These are phyloP conservation scores for Manihot esculenta DNA, from an alignment of 441 rosid genomes.

Conservation along the genomic window DNA sequence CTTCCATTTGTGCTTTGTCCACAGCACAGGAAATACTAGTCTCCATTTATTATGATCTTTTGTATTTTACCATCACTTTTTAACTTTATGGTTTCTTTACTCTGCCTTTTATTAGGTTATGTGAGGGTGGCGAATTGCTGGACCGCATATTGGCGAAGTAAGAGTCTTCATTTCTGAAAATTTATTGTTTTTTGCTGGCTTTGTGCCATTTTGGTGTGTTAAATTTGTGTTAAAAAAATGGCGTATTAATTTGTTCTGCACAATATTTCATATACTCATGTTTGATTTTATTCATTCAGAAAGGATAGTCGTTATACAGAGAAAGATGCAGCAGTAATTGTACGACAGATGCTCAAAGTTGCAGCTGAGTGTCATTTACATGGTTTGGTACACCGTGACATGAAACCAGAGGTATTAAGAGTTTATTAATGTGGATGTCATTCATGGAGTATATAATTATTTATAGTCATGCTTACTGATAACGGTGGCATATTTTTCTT, in stretches of 20 bases:
- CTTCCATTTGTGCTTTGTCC: neutral
- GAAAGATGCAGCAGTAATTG: conserved; percentile 67
- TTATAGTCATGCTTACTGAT: conserved; percentile 19
- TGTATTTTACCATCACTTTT: neutral
- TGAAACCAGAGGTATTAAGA: conserved; percentile 88
- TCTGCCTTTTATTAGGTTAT: conserved; percentile 54
- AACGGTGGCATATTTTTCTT: conserved; percentile 17
- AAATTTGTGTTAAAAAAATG: neutral
- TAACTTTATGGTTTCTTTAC: conserved; percentile 1
- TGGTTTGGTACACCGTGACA: conserved; percentile 90
- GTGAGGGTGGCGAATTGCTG: conserved; percentile 97
- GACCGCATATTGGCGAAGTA: conserved; percentile 93
- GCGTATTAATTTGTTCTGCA: neutral
- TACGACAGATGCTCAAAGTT: conserved; percentile 71
- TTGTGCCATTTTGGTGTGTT: no score
- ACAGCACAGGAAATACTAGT: neutral
- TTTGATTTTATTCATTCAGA: conserved; percentile 45
- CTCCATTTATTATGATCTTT: neutral
- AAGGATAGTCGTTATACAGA: conserved; percentile 76
- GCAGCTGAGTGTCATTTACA: conserved; percentile 91
- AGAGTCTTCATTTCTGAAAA: conserved; percentile 30
- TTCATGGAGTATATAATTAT: neutral
- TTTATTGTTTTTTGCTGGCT: conserved; percentile 7
- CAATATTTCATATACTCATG: conserved; percentile 13
- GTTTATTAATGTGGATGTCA: conserved; percentile 16